Percentiles rank a stretch among this genome's conserved stretches.
Conservation (phyloP, 768 basidiomycete genomes). For the Boletus reticulatus region DNA sequence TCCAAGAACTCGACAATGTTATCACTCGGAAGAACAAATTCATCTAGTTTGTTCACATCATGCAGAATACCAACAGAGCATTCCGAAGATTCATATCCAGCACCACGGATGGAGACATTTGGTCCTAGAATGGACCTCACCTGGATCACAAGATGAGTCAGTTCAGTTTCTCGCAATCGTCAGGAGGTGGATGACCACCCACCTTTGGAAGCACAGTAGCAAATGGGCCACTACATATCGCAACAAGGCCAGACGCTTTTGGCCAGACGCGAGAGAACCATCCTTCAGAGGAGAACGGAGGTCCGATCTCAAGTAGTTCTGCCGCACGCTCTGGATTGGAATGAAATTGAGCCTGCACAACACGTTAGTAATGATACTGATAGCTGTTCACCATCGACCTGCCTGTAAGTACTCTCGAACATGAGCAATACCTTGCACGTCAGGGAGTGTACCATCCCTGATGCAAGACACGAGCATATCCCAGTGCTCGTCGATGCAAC, state of each 20-base stretch:
- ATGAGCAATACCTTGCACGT: slow-evolving; percentile 8
- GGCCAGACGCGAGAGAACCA: slow-evolving; percentile 21
- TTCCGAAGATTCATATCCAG: slow-evolving; percentile 14
- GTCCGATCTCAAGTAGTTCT: slow-evolving; percentile 14
- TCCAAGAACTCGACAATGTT: slow-evolving; percentile 22
- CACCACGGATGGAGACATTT: not conserved
- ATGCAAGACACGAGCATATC: slow-evolving; percentile 15
- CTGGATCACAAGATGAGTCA: not conserved
- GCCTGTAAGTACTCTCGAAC: slow-evolving; percentile 16
- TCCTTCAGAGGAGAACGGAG: slow-evolving; percentile 10
- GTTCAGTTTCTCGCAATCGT: not conserved
- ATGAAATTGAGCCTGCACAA: slow-evolving; percentile 6
- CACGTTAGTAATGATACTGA: not conserved
- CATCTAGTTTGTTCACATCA: slow-evolving; percentile 1
- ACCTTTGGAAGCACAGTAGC: slow-evolving; percentile 13
- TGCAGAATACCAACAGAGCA: not conserved
- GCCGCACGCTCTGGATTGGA: slow-evolving; percentile 16
- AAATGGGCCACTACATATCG: slow-evolving; percentile 13
- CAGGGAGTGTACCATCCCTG: slow-evolving; percentile 12
- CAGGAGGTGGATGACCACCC: not conserved
- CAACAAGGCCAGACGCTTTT: not conserved
- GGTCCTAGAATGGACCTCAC: slow-evolving; percentile 13
- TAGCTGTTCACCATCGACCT: not conserved
- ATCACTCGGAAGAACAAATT: slow-evolving; percentile 1
- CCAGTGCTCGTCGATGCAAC: slow-evolving; percentile 15